These are phyloP conservation scores for Auxenochlorella pyrenoidosa DNA, from an alignment of 139 green algal genomes.

Conservation along the genomic window DNA sequence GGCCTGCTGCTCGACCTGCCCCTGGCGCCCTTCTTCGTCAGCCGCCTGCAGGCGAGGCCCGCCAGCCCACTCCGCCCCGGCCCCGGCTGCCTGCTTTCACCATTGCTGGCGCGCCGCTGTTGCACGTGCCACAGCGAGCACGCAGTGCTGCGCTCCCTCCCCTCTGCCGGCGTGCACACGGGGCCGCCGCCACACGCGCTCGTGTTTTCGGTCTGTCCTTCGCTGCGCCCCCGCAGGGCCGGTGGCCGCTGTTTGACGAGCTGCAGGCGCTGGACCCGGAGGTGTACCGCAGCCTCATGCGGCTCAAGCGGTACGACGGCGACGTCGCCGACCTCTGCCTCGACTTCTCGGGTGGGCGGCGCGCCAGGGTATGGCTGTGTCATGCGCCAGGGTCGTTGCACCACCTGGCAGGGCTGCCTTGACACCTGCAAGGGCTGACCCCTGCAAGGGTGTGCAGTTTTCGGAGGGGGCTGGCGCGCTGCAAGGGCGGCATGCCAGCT, in stretches of 20 bases:
- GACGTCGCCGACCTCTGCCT: slow-evolving; percentile 77
- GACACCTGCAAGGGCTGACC: not conserved
- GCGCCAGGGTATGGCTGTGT: not conserved
- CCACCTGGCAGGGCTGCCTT: not conserved
- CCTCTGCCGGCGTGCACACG: not conserved
- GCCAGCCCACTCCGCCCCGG: not conserved
- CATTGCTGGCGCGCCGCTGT: too few relatives aligned
- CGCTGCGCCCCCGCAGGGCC: slow-evolving; percentile 53
- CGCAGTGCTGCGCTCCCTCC: too few relatives aligned
- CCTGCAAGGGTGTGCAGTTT: not conserved
- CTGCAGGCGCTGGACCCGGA: slow-evolving; percentile 73
- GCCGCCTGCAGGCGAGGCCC: slow-evolving; percentile 59
- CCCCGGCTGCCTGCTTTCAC: not conserved
- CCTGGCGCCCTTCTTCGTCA: slow-evolving; percentile 84
- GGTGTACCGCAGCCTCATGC: slow-evolving; percentile 58
- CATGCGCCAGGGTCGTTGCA: too few relatives aligned
- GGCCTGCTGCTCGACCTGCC: slow-evolving; percentile 81
- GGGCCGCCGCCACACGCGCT: not conserved
- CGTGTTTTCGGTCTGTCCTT: not conserved
- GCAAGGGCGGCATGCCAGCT: too few relatives aligned
- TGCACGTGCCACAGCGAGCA: not conserved
- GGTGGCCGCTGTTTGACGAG: slow-evolving; percentile 76
- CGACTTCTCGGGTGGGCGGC: slow-evolving; percentile 64
- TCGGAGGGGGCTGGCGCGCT: too few relatives aligned
- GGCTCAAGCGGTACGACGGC: slow-evolving; percentile 78